A percentile compares a stretch with the other conserved stretches of the same genome.
Conservation (phyloP, 2,329 filamentous ascomycete species). For the Furcasterigmium furcatum region DNA sequence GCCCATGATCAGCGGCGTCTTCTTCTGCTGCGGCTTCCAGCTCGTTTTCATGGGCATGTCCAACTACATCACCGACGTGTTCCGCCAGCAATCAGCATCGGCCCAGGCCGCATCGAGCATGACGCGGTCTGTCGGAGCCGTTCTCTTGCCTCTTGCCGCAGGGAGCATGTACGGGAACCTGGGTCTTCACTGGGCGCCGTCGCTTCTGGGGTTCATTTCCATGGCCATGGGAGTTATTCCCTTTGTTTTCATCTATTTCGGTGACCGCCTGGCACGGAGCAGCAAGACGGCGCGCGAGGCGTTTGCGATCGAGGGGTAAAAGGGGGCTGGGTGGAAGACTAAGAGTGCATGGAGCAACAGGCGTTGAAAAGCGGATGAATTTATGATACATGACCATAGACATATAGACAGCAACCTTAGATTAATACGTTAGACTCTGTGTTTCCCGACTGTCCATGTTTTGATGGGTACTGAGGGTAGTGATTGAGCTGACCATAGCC, state of each 20-base stretch:
- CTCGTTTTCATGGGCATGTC: slow-evolving; percentile 30
- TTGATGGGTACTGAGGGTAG: too few species aligned
- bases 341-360: too few species aligned
- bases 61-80: slow-evolving; percentile 30
- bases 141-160: slow-evolving; percentile 26
- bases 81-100: slow-evolving; percentile 27
- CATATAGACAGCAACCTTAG: too few species aligned
- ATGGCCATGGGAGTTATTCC: slow-evolving; percentile 25
- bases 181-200: slow-evolving; percentile 30
- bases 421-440: too few species aligned
- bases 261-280: slow-evolving; percentile 20
- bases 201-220: slow-evolving; percentile 25
- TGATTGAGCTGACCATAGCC: too few species aligned
- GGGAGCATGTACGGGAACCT: slow-evolving; percentile 25
- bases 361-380: too few species aligned
- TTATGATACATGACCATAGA: too few species aligned
- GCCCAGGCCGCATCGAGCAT: slow-evolving; percentile 28
- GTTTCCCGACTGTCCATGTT: too few species aligned
- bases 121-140: slow-evolving; percentile 26
- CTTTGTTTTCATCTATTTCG: slow-evolving; percentile 26
- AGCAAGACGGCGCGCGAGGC: slow-evolving; percentile 13
- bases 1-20: slow-evolving; percentile 36
- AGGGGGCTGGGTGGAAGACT: too few species aligned
- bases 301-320: not conserved
- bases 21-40: slow-evolving; percentile 34